Base-by-base conservation (phyloP, 225 moss, liverwort and hornwort species). In the Thuidium tamariscinum region DNA sequence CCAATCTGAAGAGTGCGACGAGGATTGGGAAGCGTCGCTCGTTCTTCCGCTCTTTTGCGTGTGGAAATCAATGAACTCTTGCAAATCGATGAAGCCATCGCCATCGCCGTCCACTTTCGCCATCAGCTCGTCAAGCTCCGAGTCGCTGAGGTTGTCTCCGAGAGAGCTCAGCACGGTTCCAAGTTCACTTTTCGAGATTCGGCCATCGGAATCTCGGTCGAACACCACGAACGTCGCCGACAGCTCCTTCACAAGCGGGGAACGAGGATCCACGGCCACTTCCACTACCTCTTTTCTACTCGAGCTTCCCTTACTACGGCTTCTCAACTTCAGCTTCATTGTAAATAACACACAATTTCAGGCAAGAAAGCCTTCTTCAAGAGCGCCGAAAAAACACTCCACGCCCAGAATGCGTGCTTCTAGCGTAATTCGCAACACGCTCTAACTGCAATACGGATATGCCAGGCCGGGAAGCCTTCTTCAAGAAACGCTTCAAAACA, bases 121-220 rank as follows among this genome's bases (percentile, higher is more conserved):
- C 81, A 95, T 86, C 41, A 95, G 57, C 77, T 86, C 90, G 41
- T 88, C 84, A 16, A 94, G 87, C 61, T 94, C 94, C 41, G 80
- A 59, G 56, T 88, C 92, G 26, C 85, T 89, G 13, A 92, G 70
- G 7, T 90, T 64, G 15, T 89, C 85, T n/a, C 93, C 93, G 8
- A 95, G 82, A 39, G 73, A 80, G 23, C 81, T 37, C 17, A 94
- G 83, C 83, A 95, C 93, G 10, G 67, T 36, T 6, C 91, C 77
- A 34, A 94, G 89, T 79, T 95, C 95, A 29, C 42, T 52, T 67
- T 73, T 90, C 12, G 94, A 95, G 42, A 95, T 92, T 77, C 85
- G 91, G 4, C 94, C 95, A 75, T 94, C 93, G 16, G 86, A 88
- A 76, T 95, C 89, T 69, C 57, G 84, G 41, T 95, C 93, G 25